Percentiles rank a stretch among this genome's conserved stretches.
Evolutionary conservation across 768 basidiomycete genomes (phyloP).

Genomic region (Ephemerocybe angulata): DNA sequence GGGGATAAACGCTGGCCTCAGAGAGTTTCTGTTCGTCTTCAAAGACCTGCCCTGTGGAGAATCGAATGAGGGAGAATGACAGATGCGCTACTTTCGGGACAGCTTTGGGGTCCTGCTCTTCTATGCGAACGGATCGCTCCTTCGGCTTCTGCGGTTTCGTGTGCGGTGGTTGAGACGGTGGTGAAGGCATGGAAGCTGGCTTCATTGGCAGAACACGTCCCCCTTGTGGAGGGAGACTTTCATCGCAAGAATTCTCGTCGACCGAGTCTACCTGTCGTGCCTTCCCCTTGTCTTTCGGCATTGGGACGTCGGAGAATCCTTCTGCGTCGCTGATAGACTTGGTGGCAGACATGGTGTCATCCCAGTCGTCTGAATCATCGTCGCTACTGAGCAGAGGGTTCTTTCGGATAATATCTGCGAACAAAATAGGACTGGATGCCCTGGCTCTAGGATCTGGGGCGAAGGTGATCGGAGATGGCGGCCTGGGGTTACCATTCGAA

Average conservation of each 20-base stretch:
- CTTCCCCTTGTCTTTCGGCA: background rate
- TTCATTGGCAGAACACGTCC: slow-evolving; percentile 2
- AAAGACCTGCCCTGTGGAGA: slow-evolving; percentile 65
- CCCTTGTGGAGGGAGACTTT: background rate
- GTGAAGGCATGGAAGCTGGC: background rate
- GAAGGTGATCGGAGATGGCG: slow-evolving; percentile 69
- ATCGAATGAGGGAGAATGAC: slow-evolving; percentile 53
- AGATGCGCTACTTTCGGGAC: slow-evolving; percentile 9
- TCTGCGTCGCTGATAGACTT: background rate
- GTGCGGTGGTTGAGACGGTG: background rate
- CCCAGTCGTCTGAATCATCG: slow-evolving; percentile 9
- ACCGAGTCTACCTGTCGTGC: background rate
- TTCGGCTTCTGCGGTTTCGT: background rate
- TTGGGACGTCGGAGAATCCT: background rate
- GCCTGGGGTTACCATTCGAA: slow-evolving; percentile 16
- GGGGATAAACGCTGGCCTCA: slow-evolving; percentile 57
- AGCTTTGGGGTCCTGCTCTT: background rate
- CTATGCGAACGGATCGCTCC: background rate
- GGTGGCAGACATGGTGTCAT: slow-evolving; percentile 9
- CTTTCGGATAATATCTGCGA: slow-evolving; percentile 24
- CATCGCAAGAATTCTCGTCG: background rate
- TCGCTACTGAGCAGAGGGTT: slow-evolving; percentile 10
- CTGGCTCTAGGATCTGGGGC: slow-evolving; percentile 43
- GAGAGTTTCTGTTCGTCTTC: slow-evolving; percentile 58
- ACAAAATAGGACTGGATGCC: slow-evolving; percentile 43